These are phyloP conservation scores for Pisolithus albus DNA, from an alignment of 768 basidiomycete species.

Conservation along the genomic window DNA sequence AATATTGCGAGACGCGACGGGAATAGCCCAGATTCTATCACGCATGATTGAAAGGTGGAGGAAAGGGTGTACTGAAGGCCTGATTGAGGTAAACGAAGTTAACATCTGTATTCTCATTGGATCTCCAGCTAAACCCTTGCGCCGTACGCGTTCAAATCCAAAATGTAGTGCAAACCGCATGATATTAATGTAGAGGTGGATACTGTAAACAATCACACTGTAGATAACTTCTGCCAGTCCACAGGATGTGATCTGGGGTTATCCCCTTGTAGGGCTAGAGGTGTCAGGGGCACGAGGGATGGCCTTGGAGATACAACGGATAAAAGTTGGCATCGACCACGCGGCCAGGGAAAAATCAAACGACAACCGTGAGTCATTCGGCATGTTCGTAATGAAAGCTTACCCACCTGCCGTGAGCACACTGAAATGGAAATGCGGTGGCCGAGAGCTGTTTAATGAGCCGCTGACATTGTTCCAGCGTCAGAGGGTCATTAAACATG, in stretches of 20 bases:
- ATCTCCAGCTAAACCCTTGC: background rate
- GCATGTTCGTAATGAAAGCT: background rate
- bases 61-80: background rate
- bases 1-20: constrained; percentile 15
- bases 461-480: constrained; percentile 55
- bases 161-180: background rate
- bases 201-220: constrained; percentile 8
- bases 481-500: constrained; percentile 90
- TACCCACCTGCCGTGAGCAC: constrained; percentile 84
- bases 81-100: no score
- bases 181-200: background rate
- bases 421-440: constrained; percentile 86
- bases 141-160: background rate
- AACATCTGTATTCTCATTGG: no score
- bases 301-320: constrained; percentile 32
- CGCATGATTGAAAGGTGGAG: background rate
- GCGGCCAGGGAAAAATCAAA: background rate
- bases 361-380: background rate
- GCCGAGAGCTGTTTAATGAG: constrained; percentile 62
- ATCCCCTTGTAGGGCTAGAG: constrained; percentile 16
- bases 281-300: constrained; percentile 46
- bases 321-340: background rate
- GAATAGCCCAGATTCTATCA: background rate
- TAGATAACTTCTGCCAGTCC: constrained; percentile 20
- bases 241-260: constrained; percentile 8